Evolutionary conservation across 176 grass and related monocot species (phyloP).

Genomic region (Avena sativa): DNA sequence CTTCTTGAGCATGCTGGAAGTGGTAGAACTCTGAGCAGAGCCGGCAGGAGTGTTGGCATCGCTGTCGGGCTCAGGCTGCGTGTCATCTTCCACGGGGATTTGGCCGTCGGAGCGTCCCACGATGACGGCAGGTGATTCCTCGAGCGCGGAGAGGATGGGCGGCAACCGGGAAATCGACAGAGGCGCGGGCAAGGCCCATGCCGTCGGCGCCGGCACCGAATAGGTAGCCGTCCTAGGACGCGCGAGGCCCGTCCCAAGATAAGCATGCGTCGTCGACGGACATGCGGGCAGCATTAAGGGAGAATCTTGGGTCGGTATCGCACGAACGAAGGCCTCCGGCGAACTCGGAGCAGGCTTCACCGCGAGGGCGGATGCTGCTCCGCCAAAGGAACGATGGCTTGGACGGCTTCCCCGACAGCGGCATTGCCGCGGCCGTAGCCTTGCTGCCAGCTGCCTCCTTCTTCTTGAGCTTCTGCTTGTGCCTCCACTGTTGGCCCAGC

Average conservation of each 20-base stretch:
- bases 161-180: constrained; percentile 57
- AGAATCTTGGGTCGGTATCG: constrained; percentile 94
- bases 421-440: constrained; percentile 53
- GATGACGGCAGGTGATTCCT: constrained; percentile 65
- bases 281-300: constrained; percentile 79
- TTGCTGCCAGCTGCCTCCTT: constrained; percentile 59
- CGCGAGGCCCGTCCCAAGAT: constrained; percentile 89
- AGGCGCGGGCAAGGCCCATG: constrained; percentile 43
- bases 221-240: constrained; percentile 98
- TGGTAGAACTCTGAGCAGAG: constrained; percentile 87
- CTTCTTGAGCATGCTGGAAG: constrained; percentile 42
- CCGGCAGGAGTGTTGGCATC: constrained; percentile 59
- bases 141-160: constrained; percentile 86
- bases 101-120: constrained; percentile 82
- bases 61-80: constrained; percentile 44
- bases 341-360: constrained; percentile 47
- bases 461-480: constrained; percentile 95
- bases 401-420: constrained; percentile 42
- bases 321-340: constrained; percentile 77
- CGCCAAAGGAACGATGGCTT: constrained; percentile 56
- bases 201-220: constrained; percentile 58
- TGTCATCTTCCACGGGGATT: constrained; percentile 82
- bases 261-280: constrained; percentile 78
- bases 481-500: constrained; percentile 50
- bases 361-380: constrained; percentile 43